These are phyloP conservation scores for Neostapfia colusana DNA, from an alignment of 176 grass and related monocot species.

Conservation along the genomic window DNA sequence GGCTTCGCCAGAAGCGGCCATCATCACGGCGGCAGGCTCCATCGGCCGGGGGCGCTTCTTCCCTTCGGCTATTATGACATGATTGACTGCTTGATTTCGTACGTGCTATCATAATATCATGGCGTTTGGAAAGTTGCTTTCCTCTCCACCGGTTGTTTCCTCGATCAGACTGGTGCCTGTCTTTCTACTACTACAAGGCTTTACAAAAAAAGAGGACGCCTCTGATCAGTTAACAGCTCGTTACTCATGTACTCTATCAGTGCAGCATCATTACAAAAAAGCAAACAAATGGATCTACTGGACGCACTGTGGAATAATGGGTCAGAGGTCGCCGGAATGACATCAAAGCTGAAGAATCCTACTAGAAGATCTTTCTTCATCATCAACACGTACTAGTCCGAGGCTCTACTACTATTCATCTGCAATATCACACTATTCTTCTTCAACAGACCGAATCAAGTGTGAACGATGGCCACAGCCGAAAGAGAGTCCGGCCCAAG, in stretches of 20 bases:
- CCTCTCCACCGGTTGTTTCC: not conserved
- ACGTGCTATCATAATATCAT: not conserved
- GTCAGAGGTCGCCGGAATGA: too few relatives aligned
- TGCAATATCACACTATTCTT: too few relatives aligned
- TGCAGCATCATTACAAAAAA: not conserved
- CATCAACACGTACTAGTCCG: too few relatives aligned
- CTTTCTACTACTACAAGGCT: not conserved
- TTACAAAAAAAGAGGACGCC: not conserved
- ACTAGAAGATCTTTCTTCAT: too few relatives aligned
- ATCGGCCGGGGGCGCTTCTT: not conserved
- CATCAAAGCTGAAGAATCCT: too few relatives aligned
- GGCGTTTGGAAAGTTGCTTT: not conserved
- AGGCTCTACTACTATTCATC: too few relatives aligned
- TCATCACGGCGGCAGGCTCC: not conserved
- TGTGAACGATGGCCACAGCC: not conserved
- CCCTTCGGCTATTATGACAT: not conserved
- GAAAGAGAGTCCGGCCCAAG: slow-evolving; percentile 25
- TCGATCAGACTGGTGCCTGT: not conserved
- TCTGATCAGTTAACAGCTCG: not conserved
- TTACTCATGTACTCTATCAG: not conserved
- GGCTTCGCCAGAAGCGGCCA: slow-evolving; percentile 18
- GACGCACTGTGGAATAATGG: too few relatives aligned
- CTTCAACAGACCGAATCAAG: not conserved
- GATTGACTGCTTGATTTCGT: not conserved
- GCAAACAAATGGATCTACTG: not conserved